These are phyloP conservation scores for Senna siamea DNA, from an alignment of 306 rosid species.

Conservation along the genomic window DNA sequence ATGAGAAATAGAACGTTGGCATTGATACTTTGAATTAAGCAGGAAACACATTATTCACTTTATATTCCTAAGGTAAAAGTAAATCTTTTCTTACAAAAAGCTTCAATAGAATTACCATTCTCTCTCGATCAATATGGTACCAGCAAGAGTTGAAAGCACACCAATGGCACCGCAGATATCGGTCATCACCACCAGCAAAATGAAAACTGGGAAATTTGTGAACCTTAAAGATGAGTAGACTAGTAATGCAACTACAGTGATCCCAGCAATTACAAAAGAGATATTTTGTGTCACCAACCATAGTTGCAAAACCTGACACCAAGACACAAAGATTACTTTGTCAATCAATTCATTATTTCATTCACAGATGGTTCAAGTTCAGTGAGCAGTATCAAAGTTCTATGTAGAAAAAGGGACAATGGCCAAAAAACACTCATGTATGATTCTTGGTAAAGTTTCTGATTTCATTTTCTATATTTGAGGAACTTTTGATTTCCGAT, in stretches of 20 bases:
- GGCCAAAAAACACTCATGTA: no score
- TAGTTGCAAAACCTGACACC: constrained; percentile 72
- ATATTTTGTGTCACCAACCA: constrained; percentile 84
- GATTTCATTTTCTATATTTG: no score
- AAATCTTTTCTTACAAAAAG: no score
- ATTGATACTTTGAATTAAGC: no score
- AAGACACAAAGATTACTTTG: constrained; percentile 15
- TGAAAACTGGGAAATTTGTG: constrained; percentile 59
- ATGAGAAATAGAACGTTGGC: constrained; percentile 9
- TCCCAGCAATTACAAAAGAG: constrained; percentile 77
- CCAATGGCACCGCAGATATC: constrained; percentile 79
- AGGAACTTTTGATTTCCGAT: no score
- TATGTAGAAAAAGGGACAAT: no score
- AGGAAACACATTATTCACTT: no score
- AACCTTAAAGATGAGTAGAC: constrained; percentile 58
- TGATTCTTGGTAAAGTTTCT: background rate
- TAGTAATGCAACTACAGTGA: constrained; percentile 59
- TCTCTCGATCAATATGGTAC: constrained; percentile 89
- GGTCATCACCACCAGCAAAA: constrained; percentile 56
- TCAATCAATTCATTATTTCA: background rate
- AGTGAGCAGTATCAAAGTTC: no score
- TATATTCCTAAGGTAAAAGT: no score
- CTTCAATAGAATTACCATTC: constrained; percentile 66
- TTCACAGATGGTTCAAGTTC: background rate
- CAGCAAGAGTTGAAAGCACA: constrained; percentile 83